Conservation (phyloP, 2,329 filamentous ascomycete species). For the Calonectria leucothoes region DNA sequence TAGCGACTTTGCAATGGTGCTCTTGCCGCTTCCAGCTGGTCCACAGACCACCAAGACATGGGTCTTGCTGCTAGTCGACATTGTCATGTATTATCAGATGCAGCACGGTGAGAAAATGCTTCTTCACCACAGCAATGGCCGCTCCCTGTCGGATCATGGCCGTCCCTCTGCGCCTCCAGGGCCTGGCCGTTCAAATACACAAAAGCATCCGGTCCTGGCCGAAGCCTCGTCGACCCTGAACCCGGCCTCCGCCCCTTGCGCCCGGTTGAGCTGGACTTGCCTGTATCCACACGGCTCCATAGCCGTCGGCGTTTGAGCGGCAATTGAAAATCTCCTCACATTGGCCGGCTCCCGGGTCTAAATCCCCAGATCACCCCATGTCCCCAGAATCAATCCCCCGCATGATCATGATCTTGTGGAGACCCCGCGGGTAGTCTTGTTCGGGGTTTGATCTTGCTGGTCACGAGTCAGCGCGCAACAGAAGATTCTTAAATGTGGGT, state of each 20-base stretch:
- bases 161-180: background rate
- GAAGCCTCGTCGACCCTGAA: background rate
- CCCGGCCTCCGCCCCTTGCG: background rate
- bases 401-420: slow-evolving; percentile 21
- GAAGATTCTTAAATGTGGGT: background rate
- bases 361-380: slow-evolving; percentile 16
- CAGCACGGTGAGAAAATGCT: background rate
- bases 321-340: slow-evolving; percentile 2
- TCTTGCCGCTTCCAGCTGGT: background rate
- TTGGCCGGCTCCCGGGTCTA: background rate
- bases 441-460: background rate
- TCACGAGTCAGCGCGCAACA: background rate
- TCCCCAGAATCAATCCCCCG: slow-evolving; percentile 14
- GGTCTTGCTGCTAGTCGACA: background rate
- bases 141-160: background rate
- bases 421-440: background rate
- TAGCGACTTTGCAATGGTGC: background rate
- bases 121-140: background rate
- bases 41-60: background rate
- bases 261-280: background rate
- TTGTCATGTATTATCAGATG: background rate
- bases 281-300: background rate
- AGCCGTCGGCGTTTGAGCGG: slow-evolving; percentile 12
- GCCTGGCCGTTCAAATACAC: slow-evolving; percentile 4
- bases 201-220: background rate